These are phyloP conservation scores for Pyrenophora graminea DNA, from an alignment of 2,329 filamentous ascomycete species.

Conservation along the genomic window DNA sequence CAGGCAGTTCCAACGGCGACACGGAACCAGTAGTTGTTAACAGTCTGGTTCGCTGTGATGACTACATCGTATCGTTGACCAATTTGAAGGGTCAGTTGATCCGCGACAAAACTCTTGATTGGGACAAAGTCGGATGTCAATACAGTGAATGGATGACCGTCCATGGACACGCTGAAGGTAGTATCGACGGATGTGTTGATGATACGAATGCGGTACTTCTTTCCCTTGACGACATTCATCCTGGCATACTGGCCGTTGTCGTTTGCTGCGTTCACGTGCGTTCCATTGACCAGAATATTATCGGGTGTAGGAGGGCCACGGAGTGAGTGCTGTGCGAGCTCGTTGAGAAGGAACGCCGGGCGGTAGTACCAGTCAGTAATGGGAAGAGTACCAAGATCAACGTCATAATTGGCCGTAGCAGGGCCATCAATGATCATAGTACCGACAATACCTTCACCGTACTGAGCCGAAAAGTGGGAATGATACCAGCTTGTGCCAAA, in stretches of 20 bases:
- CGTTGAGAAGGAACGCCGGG: constrained; percentile 38
- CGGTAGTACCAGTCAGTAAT: constrained; percentile 67
- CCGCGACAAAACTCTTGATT: constrained; percentile 45
- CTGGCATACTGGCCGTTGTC: constrained; percentile 44
- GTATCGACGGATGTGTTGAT: constrained; percentile 56
- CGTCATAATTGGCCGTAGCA: constrained; percentile 55
- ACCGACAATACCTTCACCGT: constrained; percentile 50
- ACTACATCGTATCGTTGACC: constrained; percentile 55
- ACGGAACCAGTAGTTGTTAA: constrained; percentile 54
- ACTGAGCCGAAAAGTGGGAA: constrained; percentile 50
- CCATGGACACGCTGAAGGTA: constrained; percentile 41
- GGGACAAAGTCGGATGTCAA: constrained; percentile 52
- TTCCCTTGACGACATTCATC: constrained; percentile 50
- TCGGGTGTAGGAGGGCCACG: constrained; percentile 50
- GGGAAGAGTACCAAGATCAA: constrained; percentile 64
- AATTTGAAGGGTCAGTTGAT: constrained; percentile 36
- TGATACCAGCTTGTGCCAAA: constrained; percentile 54
- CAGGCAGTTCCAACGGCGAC: constrained; percentile 44
- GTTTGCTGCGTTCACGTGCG: constrained; percentile 52
- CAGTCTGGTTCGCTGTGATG: constrained; percentile 51
- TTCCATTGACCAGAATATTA: constrained; percentile 58
- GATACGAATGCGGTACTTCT: constrained; percentile 62
- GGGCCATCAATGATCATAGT: constrained; percentile 50
- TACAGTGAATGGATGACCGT: constrained; percentile 50
- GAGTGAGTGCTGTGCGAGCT: constrained; percentile 37